Percentiles rank a stretch among this genome's conserved stretches.
Conservation (phyloP, 148 eudicot species). For the Mesembryanthemum crystallinum region DNA sequence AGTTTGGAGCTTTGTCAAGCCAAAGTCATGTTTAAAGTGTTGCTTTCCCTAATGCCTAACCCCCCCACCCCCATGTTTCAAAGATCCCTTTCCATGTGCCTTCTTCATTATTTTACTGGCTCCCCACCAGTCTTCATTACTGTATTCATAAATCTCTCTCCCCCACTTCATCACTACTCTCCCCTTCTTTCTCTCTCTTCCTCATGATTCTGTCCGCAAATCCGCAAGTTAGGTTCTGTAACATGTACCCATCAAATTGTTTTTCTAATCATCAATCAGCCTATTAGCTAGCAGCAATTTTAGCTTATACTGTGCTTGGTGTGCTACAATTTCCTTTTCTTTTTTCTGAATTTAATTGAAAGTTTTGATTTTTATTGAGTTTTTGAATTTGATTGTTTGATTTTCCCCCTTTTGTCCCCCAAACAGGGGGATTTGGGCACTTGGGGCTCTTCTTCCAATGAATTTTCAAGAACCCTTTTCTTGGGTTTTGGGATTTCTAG, state of each 20-base stretch:
- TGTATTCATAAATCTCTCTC: background rate
- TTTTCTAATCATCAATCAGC: slow-evolving; percentile 27
- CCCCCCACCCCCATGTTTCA: slow-evolving; percentile 27
- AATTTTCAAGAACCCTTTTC: slow-evolving; percentile 29
- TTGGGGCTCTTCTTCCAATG: slow-evolving; percentile 35
- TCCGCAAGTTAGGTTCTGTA: slow-evolving; percentile 26
- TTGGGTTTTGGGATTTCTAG: slow-evolving; percentile 36
- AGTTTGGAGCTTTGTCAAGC: slow-evolving; percentile 10
- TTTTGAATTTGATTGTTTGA: slow-evolving; percentile 20
- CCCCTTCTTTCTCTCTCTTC: slow-evolving; percentile 14
- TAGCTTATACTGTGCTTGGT: background rate
- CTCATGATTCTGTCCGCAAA: slow-evolving; percentile 36
- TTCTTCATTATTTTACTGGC: slow-evolving; percentile 4
- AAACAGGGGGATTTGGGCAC: slow-evolving; percentile 26
- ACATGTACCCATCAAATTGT: slow-evolving; percentile 13
- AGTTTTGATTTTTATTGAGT: slow-evolving; percentile 20
- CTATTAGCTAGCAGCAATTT: background rate
- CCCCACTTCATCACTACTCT: background rate
- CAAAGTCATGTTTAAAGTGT: slow-evolving; percentile 5
- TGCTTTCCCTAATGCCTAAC: background rate
- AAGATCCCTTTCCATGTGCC: slow-evolving; percentile 37
- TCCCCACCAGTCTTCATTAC: slow-evolving; percentile 8
- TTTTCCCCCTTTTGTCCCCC: slow-evolving; percentile 22
- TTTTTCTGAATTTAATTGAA: slow-evolving; percentile 22
- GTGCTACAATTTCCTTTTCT: background rate